Evolutionary conservation across 164 flowering plant genomes (phyloP), one percentile per base, ranked within the genome.

Genomic region (Hamamelis virginiana): DNA sequence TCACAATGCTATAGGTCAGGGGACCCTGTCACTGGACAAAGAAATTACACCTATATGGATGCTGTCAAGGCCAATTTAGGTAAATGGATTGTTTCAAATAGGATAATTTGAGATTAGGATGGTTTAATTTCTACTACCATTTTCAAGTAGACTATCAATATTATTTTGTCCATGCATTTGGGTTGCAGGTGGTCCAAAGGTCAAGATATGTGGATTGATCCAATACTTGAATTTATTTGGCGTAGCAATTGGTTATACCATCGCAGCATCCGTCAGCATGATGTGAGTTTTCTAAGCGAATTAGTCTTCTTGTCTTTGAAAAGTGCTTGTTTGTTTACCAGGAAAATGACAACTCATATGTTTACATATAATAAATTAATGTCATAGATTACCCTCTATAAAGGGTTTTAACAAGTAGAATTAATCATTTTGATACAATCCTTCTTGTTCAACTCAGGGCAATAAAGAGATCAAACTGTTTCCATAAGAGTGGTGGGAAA

Each of bases 401-500:
- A n/a, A n/a, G n/a, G n/a, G n/a, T n/a, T n/a, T n/a, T n/a, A n/a
- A n/a, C n/a, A n/a, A n/a, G n/a, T n/a, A n/a, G n/a, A n/a, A n/a
- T n/a, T n/a, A 33, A 33, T 33, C 41, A 33, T 33, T 33, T 33
- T 33, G 4, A 6, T 33, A 6, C 6, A 6, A 33, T 33, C 41
- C 41, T 33, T 33, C 50, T 15, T 64, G 26, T 53, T 15, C 28
- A 10, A 68, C 64, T 18, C 59, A 87, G 92, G 89, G 92, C 91
- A n/a, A 76, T 87, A 50, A 82, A 89, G 71, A 83, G 84, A 73
- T 85, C 97, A 11, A 82, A 83, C 69, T 91, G 97, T 62, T 85
- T 81, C 71, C 89, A 89, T 41, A 52, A 72, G 41, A 82, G 82
- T 63, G 82, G 81, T 13, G 85, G 82, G n/a, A 74, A 76, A 19